These are phyloP conservation scores for Diddensiella transvaalensis DNA, from an alignment of 805 yeast genomes.

Conservation along the genomic window DNA sequence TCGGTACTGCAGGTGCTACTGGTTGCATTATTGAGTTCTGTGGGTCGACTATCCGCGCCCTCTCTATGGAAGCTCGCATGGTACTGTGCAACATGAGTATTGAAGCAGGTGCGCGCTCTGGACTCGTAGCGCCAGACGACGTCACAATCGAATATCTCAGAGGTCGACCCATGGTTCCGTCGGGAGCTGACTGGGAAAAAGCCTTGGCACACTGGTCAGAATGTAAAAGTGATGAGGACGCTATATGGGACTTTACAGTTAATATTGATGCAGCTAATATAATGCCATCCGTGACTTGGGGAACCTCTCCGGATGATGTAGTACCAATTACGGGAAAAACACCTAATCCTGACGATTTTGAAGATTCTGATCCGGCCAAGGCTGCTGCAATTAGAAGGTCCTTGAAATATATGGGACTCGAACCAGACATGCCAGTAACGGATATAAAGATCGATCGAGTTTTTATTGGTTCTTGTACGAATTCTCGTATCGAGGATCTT, in stretches of 20 bases:
- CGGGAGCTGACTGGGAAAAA: slow-evolving; percentile 90
- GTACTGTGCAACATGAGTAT: slow-evolving; percentile 98
- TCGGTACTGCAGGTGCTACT: slow-evolving; percentile 99
- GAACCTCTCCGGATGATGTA: slow-evolving; percentile 98
- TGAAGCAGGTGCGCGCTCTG: slow-evolving; percentile 99
- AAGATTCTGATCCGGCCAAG: slow-evolving; percentile 57
- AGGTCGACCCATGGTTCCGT: slow-evolving; percentile 92
- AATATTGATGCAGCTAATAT: slow-evolving; percentile 77
- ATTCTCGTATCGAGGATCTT: slow-evolving; percentile 93
- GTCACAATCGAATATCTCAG: slow-evolving; percentile 80
- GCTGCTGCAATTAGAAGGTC: slow-evolving; percentile 90
- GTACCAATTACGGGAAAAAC: slow-evolving; percentile 84
- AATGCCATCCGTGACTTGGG: slow-evolving; percentile 97
- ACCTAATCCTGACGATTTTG: slow-evolving; percentile 77
- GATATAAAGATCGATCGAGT: slow-evolving; percentile 82
- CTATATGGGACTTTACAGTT: slow-evolving; percentile 79
- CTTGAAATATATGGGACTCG: slow-evolving; percentile 82
- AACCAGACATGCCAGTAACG: slow-evolving; percentile 71
- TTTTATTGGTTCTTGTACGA: slow-evolving; percentile 96
- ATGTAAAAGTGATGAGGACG: slow-evolving; percentile 81
- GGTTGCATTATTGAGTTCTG: slow-evolving; percentile 95
- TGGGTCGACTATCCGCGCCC: slow-evolving; percentile 84
- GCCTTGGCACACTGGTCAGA: slow-evolving; percentile 89
- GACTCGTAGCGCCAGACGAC: slow-evolving; percentile 95
- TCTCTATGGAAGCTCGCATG: slow-evolving; percentile 98